Evolutionary conservation across 2,329 filamentous ascomycete species (phyloP), one percentile per base, ranked within the genome.

Genomic region (Coniella vitis): DNA sequence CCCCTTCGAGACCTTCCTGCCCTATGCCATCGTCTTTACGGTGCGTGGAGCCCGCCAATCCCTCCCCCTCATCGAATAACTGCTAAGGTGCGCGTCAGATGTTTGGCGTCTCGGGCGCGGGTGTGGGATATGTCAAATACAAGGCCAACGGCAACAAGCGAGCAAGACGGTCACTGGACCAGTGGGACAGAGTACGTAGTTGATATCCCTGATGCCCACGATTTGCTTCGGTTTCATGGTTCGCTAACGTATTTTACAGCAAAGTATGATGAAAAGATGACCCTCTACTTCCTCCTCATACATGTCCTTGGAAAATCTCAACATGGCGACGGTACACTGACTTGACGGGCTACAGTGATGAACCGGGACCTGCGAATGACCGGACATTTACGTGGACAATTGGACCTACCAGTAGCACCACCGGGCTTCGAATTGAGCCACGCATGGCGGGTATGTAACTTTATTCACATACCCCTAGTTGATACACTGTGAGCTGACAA

Each of bases 1-100:
- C 55, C 80, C 80, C 41, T 84, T 83, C 68, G 80, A 84, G 66
- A 69, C 78, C 43, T 62, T 84, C 56, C 70, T 84, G 66, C 79
- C 80, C 38, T 83, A 83, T 65, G 80, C 69, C 65, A 82, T 84
- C 72, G 78, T 83, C 65, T 65, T 79, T 59, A 71, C 66, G 61
- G 79, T 83, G 73, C 65, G 77, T n/a, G 52, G 55, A 31, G 29
- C 43, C 48, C 13, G 36, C 31, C 39, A 37, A 19, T 31, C 52
- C 37, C 45, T 48, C 48, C 45, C 37, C 45, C 48, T 45, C 44
- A 34, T 50, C 21, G 20, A 17, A 38, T 36, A 39, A 48, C 21
- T 42, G 34, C 19, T 41, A 25, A 45, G 34, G 20, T 21, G 17
- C 34, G 44, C 55, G 46, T 7, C 60, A 84, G 80, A 83, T 83